Conservation (phyloP, 352 stramenopile genomes). For the Globisporangium cystogenes region DNA sequence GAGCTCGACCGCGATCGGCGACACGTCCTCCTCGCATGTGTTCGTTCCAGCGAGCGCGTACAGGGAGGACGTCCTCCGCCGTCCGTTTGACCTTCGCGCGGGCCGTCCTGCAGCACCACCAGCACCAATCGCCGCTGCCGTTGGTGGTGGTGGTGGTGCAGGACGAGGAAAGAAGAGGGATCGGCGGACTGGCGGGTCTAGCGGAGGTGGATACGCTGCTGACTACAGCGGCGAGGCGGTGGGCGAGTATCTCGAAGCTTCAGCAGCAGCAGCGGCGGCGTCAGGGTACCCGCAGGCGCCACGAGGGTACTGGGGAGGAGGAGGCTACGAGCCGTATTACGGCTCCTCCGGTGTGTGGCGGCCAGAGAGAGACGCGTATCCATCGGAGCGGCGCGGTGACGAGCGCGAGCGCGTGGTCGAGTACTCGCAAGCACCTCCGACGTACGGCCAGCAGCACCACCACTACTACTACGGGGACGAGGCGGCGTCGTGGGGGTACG, state of each 20-base stretch:
- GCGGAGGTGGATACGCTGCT: not conserved
- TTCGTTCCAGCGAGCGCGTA: constrained; percentile 4
- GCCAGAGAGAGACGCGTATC: constrained; percentile 1
- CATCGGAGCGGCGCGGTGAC: not conserved
- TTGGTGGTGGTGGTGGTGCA: not conserved
- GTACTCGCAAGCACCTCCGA: constrained; percentile 8
- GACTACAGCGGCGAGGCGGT: constrained; percentile 18
- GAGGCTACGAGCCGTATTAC: constrained; percentile 14
- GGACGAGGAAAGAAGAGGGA: constrained; percentile 11
- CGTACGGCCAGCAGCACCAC: not conserved
- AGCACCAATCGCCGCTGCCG: not conserved
- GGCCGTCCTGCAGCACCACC: constrained; percentile 13
- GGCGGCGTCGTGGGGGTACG: not conserved
- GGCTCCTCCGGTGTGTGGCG: constrained; percentile 3
- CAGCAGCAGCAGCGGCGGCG: constrained; percentile 15
- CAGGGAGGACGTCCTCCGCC: constrained; percentile 6
- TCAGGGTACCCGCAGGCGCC: constrained; percentile 15
- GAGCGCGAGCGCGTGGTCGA: constrained; percentile 13
- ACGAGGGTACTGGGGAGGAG: not conserved
- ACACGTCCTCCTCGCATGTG: constrained; percentile 16
- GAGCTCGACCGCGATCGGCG: constrained; percentile 16
- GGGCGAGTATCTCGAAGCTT: constrained; percentile 16
- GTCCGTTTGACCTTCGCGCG: constrained; percentile 20
- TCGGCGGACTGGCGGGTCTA: not conserved
- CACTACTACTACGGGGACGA: not conserved